A percentile compares a stretch with the other conserved stretches of the same genome.
Conservation (phyloP, 2,329 filamentous ascomycete species). For the Penicillium sp. region DNA sequence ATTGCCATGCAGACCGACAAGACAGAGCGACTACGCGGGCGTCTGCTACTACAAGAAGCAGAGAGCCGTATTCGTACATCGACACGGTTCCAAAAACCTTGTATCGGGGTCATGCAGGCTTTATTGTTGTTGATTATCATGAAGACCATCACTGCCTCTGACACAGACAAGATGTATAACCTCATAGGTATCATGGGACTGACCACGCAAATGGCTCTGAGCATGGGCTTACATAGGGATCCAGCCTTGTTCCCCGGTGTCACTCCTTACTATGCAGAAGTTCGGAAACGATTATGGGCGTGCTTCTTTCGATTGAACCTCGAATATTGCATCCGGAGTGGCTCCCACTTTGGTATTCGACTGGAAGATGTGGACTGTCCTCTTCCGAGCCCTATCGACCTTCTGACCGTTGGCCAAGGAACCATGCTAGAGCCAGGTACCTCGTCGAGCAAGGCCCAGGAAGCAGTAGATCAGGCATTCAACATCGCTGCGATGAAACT, state of each 20-base stretch:
- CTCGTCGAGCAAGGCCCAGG: background rate
- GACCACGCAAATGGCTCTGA: background rate
- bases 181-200: background rate
- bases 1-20: background rate
- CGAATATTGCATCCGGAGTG: background rate
- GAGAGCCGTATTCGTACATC: background rate
- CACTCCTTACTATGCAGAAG: background rate
- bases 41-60: background rate
- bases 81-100: background rate
- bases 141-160: background rate
- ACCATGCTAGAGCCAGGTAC: background rate
- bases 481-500: background rate
- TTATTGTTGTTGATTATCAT: background rate
- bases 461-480: background rate
- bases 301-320: background rate
- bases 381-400: background rate
- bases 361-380: background rate
- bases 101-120: background rate
- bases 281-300: background rate
- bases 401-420: background rate
- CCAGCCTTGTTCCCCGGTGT: background rate
- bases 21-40: background rate
- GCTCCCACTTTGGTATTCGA: background rate
- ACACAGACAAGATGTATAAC: background rate
- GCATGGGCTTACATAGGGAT: background rate